phyloP scores from a whole-genome alignment of 1,139 yeast genomes.

The Zygoascus meyerae region DNA sequence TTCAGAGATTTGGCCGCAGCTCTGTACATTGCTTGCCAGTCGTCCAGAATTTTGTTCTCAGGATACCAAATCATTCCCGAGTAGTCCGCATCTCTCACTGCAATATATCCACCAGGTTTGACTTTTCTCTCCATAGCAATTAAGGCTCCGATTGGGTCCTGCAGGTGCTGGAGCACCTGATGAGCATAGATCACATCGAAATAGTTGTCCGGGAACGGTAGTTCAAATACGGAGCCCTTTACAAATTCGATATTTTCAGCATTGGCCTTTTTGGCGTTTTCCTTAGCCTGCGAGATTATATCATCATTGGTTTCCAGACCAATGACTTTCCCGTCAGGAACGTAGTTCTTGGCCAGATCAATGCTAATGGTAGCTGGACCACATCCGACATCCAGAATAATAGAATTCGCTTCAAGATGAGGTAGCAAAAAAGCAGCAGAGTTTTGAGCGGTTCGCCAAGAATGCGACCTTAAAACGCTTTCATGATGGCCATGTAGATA shows the following conservation, averaged over 20 bases:
- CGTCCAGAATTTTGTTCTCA: conserved; percentile 14
- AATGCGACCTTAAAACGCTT: conserved; percentile 31
- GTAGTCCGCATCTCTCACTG: conserved; percentile 36
- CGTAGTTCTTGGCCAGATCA: conserved; percentile 34
- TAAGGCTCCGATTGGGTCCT: conserved; percentile 32
- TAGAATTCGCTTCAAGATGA: conserved; percentile 27
- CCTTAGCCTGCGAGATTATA: conserved; percentile 31
- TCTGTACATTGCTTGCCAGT: conserved; percentile 19
- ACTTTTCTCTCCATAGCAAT: conserved; percentile 26
- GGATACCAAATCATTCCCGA: conserved; percentile 24
- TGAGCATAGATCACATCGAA: conserved; percentile 41
- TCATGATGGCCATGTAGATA: conserved; percentile 27
- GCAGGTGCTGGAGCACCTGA: conserved; percentile 39
- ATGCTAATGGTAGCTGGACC: conserved; percentile 42
- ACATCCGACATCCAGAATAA: conserved; percentile 40
- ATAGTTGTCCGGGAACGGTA: conserved; percentile 36
- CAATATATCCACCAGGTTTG: conserved; percentile 28
- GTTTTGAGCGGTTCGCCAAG: conserved; percentile 37
- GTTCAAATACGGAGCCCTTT: conserved; percentile 33
- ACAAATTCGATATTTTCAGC: conserved; percentile 30
- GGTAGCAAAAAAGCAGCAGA: conserved; percentile 33
- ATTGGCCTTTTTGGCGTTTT: conserved; percentile 16
- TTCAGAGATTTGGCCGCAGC: conserved; percentile 22
- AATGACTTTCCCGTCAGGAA: conserved; percentile 31
- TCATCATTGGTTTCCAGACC: conserved; percentile 38